Percentiles rank a stretch among this genome's conserved stretches.
These are phyloP conservation scores for Dipodascopsis tothii DNA, from an alignment of 805 yeast genomes.

Conservation along the genomic window DNA sequence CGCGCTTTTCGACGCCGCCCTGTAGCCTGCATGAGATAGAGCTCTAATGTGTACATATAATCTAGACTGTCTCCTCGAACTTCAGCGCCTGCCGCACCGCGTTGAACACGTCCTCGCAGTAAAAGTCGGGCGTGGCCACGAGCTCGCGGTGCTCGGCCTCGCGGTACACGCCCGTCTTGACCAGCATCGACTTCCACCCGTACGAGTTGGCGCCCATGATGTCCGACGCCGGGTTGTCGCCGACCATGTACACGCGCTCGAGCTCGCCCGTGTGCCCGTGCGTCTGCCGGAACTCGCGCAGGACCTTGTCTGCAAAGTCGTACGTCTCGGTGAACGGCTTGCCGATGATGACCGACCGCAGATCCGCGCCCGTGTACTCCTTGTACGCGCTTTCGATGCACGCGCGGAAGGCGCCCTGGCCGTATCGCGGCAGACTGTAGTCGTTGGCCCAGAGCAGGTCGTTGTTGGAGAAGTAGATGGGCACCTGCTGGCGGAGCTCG, in stretches of 20 bases:
- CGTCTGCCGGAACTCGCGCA: constrained; percentile 40
- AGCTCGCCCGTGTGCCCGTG: constrained; percentile 26
- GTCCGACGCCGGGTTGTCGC: constrained; percentile 93
- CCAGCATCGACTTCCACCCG: constrained; percentile 84
- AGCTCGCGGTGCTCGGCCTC: constrained; percentile 38
- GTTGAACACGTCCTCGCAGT: constrained; percentile 44
- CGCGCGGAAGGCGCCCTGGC: constrained; percentile 80
- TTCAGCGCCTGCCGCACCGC: constrained; percentile 38
- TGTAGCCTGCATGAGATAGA: too few relatives aligned
- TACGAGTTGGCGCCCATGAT: constrained; percentile 78
- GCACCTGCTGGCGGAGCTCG: constrained; percentile 13
- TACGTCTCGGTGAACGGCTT: constrained; percentile 76
- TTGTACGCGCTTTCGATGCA: constrained; percentile 53
- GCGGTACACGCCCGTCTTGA: constrained; percentile 79
- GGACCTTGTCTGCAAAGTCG: constrained; percentile 70
- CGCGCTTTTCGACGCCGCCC: neutral
- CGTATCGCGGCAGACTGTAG: constrained; percentile 69
- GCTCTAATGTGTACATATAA: too few relatives aligned
- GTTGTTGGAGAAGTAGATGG: constrained; percentile 32
- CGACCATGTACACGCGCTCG: constrained; percentile 79
- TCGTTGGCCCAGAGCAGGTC: constrained; percentile 87
- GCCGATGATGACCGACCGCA: constrained; percentile 55
- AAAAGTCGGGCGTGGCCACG: constrained; percentile 41
- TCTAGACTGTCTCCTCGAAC: constrained; percentile 3
- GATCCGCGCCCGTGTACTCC: constrained; percentile 42